A percentile compares a stretch with the other conserved stretches of the same genome.
These are phyloP conservation scores for Annona squamosa DNA, from an alignment of 164 flowering plant species.

Conservation along the genomic window DNA sequence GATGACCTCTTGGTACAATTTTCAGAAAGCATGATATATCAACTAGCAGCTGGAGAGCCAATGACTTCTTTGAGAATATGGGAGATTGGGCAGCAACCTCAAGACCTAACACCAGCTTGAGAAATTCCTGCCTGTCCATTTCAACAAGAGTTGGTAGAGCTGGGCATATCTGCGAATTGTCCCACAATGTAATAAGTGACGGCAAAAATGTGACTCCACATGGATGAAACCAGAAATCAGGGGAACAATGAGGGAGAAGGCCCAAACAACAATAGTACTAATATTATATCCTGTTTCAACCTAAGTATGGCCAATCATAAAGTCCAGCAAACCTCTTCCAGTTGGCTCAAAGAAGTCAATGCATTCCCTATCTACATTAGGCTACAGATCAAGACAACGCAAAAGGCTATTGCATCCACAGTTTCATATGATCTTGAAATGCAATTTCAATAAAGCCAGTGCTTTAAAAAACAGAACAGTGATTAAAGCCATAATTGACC, in stretches of 20 bases:
- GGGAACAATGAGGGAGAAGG: background rate
- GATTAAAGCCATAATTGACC: no score
- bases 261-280: no score
- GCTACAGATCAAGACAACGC: background rate
- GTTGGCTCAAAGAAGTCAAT: no score
- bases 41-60: constrained; percentile 37
- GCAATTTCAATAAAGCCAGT: no score
- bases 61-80: constrained; percentile 20
- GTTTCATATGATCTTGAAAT: no score
- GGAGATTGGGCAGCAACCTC: constrained; percentile 36
- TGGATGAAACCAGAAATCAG: background rate
- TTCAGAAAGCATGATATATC: constrained; percentile 28
- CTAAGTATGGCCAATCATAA: no score
- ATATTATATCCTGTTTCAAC: no score
- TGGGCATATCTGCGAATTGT: constrained; percentile 38
- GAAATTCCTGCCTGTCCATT: constrained; percentile 30
- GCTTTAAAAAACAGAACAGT: no score
- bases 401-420: no score
- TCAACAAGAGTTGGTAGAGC: constrained; percentile 13
- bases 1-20: constrained; percentile 13
- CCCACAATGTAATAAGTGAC: constrained; percentile 12
- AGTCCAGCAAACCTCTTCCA: no score
- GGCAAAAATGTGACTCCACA: background rate
- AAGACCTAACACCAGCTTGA: constrained; percentile 28
- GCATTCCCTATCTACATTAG: no score